Conservation (phyloP, 352 stramenopile species). For the Thraustochytrium striatum region DNA sequence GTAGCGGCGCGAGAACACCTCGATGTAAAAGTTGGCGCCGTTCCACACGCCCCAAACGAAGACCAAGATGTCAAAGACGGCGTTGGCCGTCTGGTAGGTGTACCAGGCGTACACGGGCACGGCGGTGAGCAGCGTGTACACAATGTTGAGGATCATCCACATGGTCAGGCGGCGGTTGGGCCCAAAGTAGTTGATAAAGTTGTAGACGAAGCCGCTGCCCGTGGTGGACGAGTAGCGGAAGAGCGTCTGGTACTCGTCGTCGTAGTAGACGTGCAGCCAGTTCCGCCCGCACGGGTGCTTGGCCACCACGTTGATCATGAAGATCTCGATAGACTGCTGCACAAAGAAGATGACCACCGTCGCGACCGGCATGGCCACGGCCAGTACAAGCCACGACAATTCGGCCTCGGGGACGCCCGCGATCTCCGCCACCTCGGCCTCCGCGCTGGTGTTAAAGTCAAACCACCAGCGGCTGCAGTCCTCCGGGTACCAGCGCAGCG, state of each 20-base stretch:
- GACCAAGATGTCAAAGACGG: constrained; percentile 40
- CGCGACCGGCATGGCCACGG: not conserved
- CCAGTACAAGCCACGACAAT: constrained; percentile 1
- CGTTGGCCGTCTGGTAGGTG: not conserved
- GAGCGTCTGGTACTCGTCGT: constrained; percentile 35
- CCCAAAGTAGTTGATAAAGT: not conserved
- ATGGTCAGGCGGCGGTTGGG: constrained; percentile 14
- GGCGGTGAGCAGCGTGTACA: not conserved
- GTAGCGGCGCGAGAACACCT: constrained; percentile 56
- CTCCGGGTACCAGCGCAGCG: constrained; percentile 51
- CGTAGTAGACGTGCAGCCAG: constrained; percentile 33
- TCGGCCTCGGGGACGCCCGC: not conserved
- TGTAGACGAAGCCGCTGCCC: not conserved
- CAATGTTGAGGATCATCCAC: constrained; percentile 44
- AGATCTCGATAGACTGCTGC: constrained; percentile 16
- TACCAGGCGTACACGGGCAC: constrained; percentile 18
- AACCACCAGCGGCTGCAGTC: constrained; percentile 16
- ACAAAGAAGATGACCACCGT: constrained; percentile 29
- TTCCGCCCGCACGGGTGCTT: constrained; percentile 12
- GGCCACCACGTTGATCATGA: constrained; percentile 33
- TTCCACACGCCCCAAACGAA: constrained; percentile 50
- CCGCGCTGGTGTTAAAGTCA: constrained; percentile 13
- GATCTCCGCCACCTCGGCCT: not conserved
- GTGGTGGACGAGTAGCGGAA: not conserved
- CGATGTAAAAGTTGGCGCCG: constrained; percentile 56